A percentile compares a stretch with the other conserved stretches of the same genome.
These are phyloP conservation scores for Boechera retrofracta DNA, from an alignment of 345 rosid genomes.

Conservation along the genomic window DNA sequence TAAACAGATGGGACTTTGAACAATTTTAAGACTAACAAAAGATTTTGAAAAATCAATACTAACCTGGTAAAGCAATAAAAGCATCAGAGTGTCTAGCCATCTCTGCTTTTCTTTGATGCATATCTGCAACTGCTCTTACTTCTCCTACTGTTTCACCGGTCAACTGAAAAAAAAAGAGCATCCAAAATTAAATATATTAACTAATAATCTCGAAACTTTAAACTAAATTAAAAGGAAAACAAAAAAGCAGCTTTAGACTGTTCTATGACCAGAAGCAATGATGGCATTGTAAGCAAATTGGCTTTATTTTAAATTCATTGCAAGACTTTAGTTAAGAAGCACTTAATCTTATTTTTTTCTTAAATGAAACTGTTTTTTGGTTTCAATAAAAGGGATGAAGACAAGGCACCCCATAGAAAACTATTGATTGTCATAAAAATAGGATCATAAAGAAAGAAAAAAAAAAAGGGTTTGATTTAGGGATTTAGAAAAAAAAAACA, in stretches of 20 bases:
- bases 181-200: background rate
- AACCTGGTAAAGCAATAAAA: constrained; percentile 99
- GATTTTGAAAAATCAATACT: constrained; percentile 32
- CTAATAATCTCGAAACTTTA: constrained; percentile 30
- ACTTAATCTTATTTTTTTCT: constrained; percentile 10
- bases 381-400: constrained; percentile 14
- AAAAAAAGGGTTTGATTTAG: constrained; percentile 8
- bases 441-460: background rate
- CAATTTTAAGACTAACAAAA: constrained; percentile 7
- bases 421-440: background rate
- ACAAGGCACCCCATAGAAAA: constrained; percentile 5
- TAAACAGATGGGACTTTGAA: constrained; percentile 34
- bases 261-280: constrained; percentile 48
- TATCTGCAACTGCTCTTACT: constrained; percentile 97
- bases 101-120: constrained; percentile 99
- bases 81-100: constrained; percentile 99
- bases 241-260: constrained; percentile 43
- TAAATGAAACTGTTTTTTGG: background rate
- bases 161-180: constrained; percentile 59
- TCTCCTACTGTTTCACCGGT: constrained; percentile 99
- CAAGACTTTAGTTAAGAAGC: constrained; percentile 35
- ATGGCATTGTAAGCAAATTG: constrained; percentile 41
- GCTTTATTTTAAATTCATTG: constrained; percentile 24
- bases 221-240: constrained; percentile 30
- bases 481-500: background rate